Base-by-base conservation (phyloP, 345 rosid genomes). In the Eucalyptus cloeziana region DNA sequence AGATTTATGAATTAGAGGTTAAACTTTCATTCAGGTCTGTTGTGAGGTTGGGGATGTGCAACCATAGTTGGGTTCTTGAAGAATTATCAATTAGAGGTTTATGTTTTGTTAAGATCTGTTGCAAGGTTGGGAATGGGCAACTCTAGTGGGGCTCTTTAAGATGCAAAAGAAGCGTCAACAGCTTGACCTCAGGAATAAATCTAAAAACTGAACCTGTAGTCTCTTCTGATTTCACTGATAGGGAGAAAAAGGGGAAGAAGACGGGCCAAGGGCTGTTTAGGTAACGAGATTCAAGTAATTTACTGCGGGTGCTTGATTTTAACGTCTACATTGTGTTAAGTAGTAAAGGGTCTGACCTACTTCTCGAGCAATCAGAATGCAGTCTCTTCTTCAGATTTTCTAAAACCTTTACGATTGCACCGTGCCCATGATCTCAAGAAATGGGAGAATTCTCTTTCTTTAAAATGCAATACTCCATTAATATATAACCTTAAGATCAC, bases 91-190 rank as follows among this genome's bases (percentile, higher is more conserved):
- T 50, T 50, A 50, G 52, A 50, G 52, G 52, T 50, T 50, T 7
- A 50, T 15, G 52, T 50, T 50, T 50, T 50, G 52, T 50, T 50
- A 19, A 50, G 16, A 50, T 50, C 52, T 50, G 5, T 50, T 50
- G 52, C 52, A 5, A 50, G 52, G 52, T 15, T 50, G 52, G 52
- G 52, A 50, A 50, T 50, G 52, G 52, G 52, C 52, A 50, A 50
- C 52, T 50, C 52, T 54, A 54, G 27, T 4, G 95, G 95, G 47
- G 97, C 98, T 89, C 95, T 97, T 89, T 96, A 96, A 89, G 99
- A 96, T 93, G 96, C 95, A 37, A 93, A 69, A 60, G 92, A 89
- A 64, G 95, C 97, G 83, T 76, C 92, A 87, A 89, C 85, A 27
- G 4, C 60, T 54, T 24, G 43, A 69, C 16, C 43, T 31, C 43